Percentiles rank a stretch among this genome's conserved stretches.
phyloP scores from a whole-genome alignment of 768 basidiomycete species.

The Tricholoma matsutake region DNA sequence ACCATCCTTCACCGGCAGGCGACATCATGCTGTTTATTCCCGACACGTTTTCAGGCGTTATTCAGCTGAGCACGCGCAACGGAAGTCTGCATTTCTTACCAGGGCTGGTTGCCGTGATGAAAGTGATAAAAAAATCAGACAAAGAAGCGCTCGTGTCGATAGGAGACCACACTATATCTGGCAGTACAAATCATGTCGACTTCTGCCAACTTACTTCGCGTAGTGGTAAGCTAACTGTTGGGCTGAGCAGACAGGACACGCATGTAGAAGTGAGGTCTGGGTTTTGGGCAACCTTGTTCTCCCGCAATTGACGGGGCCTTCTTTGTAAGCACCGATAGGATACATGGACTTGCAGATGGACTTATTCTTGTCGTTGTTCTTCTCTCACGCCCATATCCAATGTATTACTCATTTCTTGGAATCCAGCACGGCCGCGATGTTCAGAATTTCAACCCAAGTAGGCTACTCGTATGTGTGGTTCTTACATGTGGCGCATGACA shows the following conservation, averaged over 20 bases:
- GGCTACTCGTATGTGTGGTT: not conserved
- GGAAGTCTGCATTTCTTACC: slow-evolving; percentile 28
- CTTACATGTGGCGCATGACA: no score
- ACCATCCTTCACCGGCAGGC: slow-evolving; percentile 13
- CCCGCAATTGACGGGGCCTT: not conserved
- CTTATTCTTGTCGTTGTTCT: not conserved
- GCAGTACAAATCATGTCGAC: slow-evolving; percentile 25
- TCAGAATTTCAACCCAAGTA: not conserved
- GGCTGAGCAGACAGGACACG: slow-evolving; percentile 40
- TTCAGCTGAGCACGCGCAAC: slow-evolving; percentile 23
- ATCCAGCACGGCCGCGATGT: not conserved
- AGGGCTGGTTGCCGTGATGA: slow-evolving; percentile 22
- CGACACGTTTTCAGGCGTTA: slow-evolving; percentile 25
- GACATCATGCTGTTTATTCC: slow-evolving; percentile 27
- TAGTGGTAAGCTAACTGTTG: slow-evolving; percentile 40
- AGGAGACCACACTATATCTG: slow-evolving; percentile 21
- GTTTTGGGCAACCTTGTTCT: slow-evolving; percentile 38
- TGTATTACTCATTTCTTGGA: not conserved
- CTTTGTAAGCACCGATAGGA: not conserved
- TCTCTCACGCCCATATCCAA: not conserved
- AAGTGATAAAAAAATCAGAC: slow-evolving; percentile 25
- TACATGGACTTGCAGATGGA: no score
- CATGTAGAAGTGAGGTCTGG: slow-evolving; percentile 26
- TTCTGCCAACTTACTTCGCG: slow-evolving; percentile 38
- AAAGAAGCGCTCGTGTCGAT: slow-evolving; percentile 38